These are phyloP conservation scores for Oligophagozyma castellii DNA, from an alignment of 1,139 yeast genomes.

Conservation along the genomic window DNA sequence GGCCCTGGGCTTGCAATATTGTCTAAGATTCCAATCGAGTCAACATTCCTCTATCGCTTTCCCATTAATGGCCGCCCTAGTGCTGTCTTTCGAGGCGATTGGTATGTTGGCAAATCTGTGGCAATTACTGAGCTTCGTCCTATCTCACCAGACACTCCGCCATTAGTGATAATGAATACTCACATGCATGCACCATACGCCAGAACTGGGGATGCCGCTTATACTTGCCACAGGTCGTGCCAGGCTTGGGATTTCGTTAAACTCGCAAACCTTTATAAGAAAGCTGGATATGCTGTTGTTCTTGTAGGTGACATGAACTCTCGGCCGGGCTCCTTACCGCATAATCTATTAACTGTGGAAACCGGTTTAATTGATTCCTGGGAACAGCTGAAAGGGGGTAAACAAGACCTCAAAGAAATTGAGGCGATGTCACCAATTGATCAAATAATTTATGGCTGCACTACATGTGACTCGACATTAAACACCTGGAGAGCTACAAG, in stretches of 20 bases:
- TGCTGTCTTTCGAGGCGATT: constrained; percentile 90
- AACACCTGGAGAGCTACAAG: constrained; percentile 74
- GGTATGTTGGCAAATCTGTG: constrained; percentile 90
- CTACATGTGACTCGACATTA: constrained; percentile 76
- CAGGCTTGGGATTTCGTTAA: constrained; percentile 94
- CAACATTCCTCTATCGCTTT: constrained; percentile 66
- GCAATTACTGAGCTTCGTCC: constrained; percentile 61
- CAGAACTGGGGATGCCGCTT: constrained; percentile 69
- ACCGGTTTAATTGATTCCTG: constrained; percentile 73
- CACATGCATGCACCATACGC: constrained; percentile 98
- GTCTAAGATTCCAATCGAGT: constrained; percentile 71
- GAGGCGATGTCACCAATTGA: constrained; percentile 45
- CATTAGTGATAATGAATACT: constrained; percentile 70
- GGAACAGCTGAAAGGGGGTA: constrained; percentile 53
- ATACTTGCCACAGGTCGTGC: constrained; percentile 78
- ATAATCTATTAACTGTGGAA: constrained; percentile 54
- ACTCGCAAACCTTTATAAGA: constrained; percentile 44
- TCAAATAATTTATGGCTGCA: constrained; percentile 62
- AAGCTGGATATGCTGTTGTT: constrained; percentile 72
- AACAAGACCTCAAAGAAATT: constrained; percentile 30
- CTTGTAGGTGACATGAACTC: constrained; percentile 91
- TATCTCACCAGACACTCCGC: constrained; percentile 32
- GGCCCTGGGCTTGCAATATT: constrained; percentile 90
- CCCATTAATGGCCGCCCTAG: constrained; percentile 91
- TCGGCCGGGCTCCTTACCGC: constrained; percentile 74